These are phyloP conservation scores for Pisolithus orientalis DNA, from an alignment of 768 basidiomycete species.

Conservation along the genomic window DNA sequence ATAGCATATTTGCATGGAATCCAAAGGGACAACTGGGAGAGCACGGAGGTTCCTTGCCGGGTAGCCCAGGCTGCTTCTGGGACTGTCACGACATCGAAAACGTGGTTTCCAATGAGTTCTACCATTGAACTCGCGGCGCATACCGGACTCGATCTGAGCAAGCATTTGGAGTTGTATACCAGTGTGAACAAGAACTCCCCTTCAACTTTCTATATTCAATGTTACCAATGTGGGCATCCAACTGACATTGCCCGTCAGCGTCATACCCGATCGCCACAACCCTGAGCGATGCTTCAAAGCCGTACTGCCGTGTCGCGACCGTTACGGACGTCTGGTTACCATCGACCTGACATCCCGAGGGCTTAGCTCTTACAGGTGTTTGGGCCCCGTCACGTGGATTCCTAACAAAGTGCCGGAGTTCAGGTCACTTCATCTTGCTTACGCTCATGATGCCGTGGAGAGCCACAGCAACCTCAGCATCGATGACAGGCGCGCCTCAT, in stretches of 20 bases:
- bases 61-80: too few relatives aligned
- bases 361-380: not conserved
- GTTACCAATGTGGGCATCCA: not conserved
- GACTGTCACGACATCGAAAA: not conserved
- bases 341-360: not conserved
- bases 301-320: too few relatives aligned
- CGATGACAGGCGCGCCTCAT: not conserved
- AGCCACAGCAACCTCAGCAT: not conserved
- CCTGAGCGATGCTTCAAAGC: not conserved
- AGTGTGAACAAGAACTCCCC: not conserved
- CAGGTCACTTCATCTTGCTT: not conserved
- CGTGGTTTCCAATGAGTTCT: not conserved
- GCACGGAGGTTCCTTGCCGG: not conserved
- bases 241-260: not conserved
- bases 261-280: not conserved
- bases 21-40: not conserved
- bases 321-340: too few relatives aligned
- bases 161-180: not conserved
- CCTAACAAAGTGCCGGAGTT: not conserved
- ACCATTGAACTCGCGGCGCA: not conserved
- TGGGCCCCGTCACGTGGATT: not conserved
- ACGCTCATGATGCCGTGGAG: not conserved
- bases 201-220: not conserved
- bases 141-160: too few relatives aligned
- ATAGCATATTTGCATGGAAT: not conserved